Evolutionary conservation across 140 eudicot species (phyloP).

Genomic region (Erigeron philadelphicus): DNA sequence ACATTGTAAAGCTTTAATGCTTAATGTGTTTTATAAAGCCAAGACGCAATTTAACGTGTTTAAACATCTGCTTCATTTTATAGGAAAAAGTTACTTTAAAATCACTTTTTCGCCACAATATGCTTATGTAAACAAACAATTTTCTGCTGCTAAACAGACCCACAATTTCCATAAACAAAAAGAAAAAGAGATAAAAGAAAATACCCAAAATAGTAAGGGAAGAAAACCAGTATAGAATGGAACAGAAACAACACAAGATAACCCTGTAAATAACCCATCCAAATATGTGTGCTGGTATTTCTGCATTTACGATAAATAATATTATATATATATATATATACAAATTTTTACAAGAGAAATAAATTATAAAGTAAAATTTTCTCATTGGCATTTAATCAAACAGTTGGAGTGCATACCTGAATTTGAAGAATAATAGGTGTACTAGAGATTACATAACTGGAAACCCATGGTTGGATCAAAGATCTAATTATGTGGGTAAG

Average conservation of each 20-base stretch:
- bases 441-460: slow-evolving; percentile 44
- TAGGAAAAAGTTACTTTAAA: neutral
- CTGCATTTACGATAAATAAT: slow-evolving; percentile 47
- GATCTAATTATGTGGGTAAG: slow-evolving; percentile 67
- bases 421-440: slow-evolving; percentile 50
- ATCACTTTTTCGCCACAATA: neutral
- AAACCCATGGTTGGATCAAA: slow-evolving; percentile 66
- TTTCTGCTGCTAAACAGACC: slow-evolving; percentile 6
- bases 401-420: slow-evolving; percentile 55
- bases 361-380: neutral
- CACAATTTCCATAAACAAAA: neutral
- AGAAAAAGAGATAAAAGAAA: neutral
- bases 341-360: too few relatives aligned
- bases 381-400: slow-evolving; percentile 23
- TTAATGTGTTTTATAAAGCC: too few relatives aligned
- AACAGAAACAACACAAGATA: slow-evolving; percentile 90
- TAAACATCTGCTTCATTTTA: too few relatives aligned
- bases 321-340: too few relatives aligned
- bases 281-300: slow-evolving; percentile 55
- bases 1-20: too few relatives aligned
- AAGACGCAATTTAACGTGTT: too few relatives aligned
- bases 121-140: neutral
- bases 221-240: slow-evolving; percentile 95
- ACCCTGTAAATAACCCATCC: slow-evolving; percentile 66
- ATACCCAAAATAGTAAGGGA: slow-evolving; percentile 94